Conservation (phyloP, 768 basidiomycete species). For the Guyanaporus albipodus region DNA sequence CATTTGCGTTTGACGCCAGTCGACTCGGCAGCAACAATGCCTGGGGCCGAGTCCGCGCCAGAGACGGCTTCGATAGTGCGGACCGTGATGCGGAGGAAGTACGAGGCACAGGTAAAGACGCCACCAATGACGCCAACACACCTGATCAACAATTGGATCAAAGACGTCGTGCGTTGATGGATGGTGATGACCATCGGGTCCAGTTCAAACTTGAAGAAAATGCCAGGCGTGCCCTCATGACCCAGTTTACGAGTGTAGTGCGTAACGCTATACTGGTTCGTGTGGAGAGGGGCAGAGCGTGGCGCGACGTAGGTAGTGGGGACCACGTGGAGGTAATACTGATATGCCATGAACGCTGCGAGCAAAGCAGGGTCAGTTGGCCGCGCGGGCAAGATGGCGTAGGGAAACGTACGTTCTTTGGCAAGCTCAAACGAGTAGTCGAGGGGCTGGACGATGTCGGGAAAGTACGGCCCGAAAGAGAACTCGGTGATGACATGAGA, state of each 20-base stretch:
- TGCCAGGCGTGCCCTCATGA: constrained; percentile 85
- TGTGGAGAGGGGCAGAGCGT: constrained; percentile 57
- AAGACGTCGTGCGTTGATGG: constrained; percentile 80
- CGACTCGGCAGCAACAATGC: constrained; percentile 63
- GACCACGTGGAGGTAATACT: constrained; percentile 94
- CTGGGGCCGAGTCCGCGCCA: constrained; percentile 46
- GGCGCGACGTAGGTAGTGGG: constrained; percentile 90
- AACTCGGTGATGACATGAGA: constrained; percentile 96
- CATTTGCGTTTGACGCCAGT: constrained; percentile 65
- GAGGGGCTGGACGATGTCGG: constrained; percentile 90
- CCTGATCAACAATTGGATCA: constrained; percentile 81
- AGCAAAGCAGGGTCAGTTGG: neutral
- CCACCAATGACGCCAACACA: constrained; percentile 93
- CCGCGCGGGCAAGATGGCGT: neutral
- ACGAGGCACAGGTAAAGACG: constrained; percentile 80
- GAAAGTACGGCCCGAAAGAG: constrained; percentile 95
- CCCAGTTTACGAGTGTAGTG: constrained; percentile 78
- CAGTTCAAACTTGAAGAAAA: constrained; percentile 98
- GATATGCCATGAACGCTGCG: constrained; percentile 83
- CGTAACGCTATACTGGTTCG: constrained; percentile 91
- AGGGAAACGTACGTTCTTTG: constrained; percentile 47
- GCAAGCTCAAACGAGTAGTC: constrained; percentile 84
- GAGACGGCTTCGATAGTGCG: constrained; percentile 66
- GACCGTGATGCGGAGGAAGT: constrained; percentile 61
- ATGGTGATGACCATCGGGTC: constrained; percentile 86